Percentiles rank a stretch among this genome's conserved stretches.
Evolutionary conservation across 441 rosid species (phyloP).

Genomic region (Dalechampia spathulata): DNA sequence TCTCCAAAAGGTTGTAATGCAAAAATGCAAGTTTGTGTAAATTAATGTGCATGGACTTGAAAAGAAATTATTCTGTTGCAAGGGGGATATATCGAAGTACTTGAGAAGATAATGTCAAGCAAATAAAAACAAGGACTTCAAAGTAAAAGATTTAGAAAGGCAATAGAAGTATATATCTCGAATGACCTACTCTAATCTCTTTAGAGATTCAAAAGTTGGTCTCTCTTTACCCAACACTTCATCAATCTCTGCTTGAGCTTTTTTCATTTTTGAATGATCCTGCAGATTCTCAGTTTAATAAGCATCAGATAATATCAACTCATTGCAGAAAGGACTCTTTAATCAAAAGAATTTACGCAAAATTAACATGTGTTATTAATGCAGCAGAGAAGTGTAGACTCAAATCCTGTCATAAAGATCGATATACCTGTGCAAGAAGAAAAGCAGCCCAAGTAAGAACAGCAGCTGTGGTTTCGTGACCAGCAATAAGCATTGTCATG

Average conservation of each 20-base stretch:
- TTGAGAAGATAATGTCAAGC: conserved; percentile 2
- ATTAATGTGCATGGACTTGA: background rate
- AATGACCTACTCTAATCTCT: conserved; percentile 61
- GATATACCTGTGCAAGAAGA: conserved; percentile 84
- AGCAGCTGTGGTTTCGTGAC: conserved; percentile 96
- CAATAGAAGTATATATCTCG: conserved; percentile 1
- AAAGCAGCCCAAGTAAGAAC: conserved; percentile 96
- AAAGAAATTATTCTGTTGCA: background rate
- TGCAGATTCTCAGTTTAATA: conserved; percentile 26
- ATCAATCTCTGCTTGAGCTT: conserved; percentile 87
- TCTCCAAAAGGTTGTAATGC: too few species aligned
- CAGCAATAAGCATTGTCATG: conserved; percentile 96
- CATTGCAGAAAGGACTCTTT: background rate
- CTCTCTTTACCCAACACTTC: conserved; percentile 54
- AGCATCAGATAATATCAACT: conserved; percentile 8
- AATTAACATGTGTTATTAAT: background rate
- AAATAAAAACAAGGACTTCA: background rate
- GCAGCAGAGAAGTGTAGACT: conserved; percentile 1
- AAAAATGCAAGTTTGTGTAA: background rate
- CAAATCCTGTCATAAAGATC: conserved; percentile 9
- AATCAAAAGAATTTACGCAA: too few species aligned
- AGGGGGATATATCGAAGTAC: background rate
- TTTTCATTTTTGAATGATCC: conserved; percentile 72
- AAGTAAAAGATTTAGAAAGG: background rate
- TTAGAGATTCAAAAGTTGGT: conserved; percentile 62